phyloP scores from a whole-genome alignment of 2,329 filamentous ascomycete genomes.

The Aspergillus ruber region DNA sequence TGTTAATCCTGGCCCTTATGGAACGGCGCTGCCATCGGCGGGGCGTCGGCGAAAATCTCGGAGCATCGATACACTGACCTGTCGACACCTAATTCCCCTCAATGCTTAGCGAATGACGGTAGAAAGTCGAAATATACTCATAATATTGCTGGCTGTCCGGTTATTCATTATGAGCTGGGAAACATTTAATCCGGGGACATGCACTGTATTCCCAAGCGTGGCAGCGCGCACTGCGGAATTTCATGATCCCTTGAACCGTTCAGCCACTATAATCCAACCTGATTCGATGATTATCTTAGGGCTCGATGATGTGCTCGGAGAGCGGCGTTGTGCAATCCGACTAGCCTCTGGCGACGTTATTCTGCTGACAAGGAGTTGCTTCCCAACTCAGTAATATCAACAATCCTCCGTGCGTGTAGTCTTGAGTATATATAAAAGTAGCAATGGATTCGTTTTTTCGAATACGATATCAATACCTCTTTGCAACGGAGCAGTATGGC shows the following conservation, averaged over 20 bases:
- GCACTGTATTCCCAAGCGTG: too few species aligned
- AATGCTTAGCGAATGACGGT: neutral
- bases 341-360: slow-evolving; percentile 7
- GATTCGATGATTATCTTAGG: too few species aligned
- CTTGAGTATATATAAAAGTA: too few species aligned
- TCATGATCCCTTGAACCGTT: too few species aligned
- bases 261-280: too few species aligned
- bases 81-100: neutral
- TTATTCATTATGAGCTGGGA: too few species aligned
- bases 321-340: slow-evolving; percentile 13
- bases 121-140: too few species aligned
- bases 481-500: neutral
- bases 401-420: too few species aligned
- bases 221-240: too few species aligned
- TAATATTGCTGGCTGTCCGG: too few species aligned
- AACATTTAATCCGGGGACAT: neutral
- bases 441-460: too few species aligned
- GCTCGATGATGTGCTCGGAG: slow-evolving; percentile 20
- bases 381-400: neutral
- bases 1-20: neutral
- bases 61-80: slow-evolving; percentile 2
- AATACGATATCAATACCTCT: too few species aligned
- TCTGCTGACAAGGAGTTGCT: neutral
- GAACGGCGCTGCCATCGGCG: slow-evolving; percentile 12
- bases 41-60: slow-evolving; percentile 22